Base-by-base conservation (phyloP, 768 basidiomycete genomes). In the Hydnomerulius pinastri region DNA sequence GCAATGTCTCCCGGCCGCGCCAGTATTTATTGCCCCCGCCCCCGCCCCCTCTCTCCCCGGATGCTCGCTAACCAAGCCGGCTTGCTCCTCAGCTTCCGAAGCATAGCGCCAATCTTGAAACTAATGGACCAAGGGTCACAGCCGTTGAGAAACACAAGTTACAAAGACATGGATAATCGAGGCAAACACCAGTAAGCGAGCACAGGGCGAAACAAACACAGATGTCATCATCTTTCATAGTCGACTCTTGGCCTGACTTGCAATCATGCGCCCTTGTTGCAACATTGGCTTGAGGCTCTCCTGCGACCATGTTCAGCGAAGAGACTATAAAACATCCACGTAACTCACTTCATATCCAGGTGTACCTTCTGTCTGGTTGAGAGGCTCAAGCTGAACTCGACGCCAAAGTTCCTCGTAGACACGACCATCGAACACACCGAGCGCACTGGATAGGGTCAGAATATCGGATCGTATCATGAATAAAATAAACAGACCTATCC, bases 401-500 rank as follows among this genome's bases (percentile, higher is more conserved):
- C 77, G 69, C 80, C 83, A 85, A 10, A 90, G 63, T n/a, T 77
- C 74, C 46, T 90, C 80, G 47, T 90, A 90, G 12, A 82, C 86
- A 11, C 72, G 77, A 2, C 87, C 88, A 56, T 83, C 74, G 44
- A 75, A 74, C 2, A 81, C 79, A 1, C 87, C 87, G 18, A 88
- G 67, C 0, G 83, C 81, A 62, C 85, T 86, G 29, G 48, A 15
- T 33, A 15, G 3, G 11, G 5, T 39, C 15, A 47, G 21, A 17
- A 1, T 24, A 4, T 23, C 24, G 33, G 7, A n/a, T 24, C 1
- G 20, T 32, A 4, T 15, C 12, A 38, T 0, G 6, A 9, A 43
- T 8, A 1, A 7, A 24, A 21, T 38, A 50, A 7, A 59, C 72
- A 13, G 42, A 82, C 82, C 84, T 86, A 55, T 88, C 79, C 15